Evolutionary conservation across 2,329 filamentous ascomycete species (phyloP).

Genomic region (Scytalidium sp.): DNA sequence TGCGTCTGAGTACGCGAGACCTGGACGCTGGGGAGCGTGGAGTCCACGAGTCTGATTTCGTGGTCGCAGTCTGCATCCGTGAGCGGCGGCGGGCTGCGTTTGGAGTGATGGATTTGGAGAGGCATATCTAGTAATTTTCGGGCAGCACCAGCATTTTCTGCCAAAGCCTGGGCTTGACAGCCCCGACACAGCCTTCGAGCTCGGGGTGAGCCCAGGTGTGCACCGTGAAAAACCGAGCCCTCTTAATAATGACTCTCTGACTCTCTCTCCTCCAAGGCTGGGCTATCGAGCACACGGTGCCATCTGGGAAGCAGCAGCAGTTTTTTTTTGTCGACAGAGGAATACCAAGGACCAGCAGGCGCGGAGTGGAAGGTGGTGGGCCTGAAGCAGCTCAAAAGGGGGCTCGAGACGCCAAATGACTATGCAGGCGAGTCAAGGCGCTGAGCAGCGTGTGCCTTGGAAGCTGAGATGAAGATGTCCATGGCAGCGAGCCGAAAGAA

Average conservation of each 20-base stretch:
- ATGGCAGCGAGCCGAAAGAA: no score
- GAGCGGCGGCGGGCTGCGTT: slow-evolving; percentile 50
- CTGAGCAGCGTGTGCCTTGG: no score
- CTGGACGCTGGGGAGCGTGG: slow-evolving; percentile 11
- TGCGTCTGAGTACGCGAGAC: slow-evolving; percentile 10
- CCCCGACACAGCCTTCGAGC: not conserved
- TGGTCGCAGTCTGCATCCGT: slow-evolving; percentile 66
- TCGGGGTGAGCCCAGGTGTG: not conserved
- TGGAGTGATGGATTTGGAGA: slow-evolving; percentile 20
- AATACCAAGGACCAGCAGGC: no score
- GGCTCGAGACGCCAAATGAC: no score
- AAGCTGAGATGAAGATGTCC: no score
- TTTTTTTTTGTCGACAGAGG: no score
- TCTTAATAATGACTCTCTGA: not conserved
- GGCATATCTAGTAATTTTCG: slow-evolving; percentile 19
- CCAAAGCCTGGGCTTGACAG: not conserved
- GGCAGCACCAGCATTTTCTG: slow-evolving; percentile 11
- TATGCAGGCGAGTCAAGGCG: no score
- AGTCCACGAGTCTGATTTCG: slow-evolving; percentile 66
- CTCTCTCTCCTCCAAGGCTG: not conserved
- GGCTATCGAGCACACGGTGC: not conserved
- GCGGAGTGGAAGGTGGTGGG: no score
- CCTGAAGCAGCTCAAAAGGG: no score
- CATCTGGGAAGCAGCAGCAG: not conserved
- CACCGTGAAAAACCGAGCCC: not conserved